A percentile compares a stretch with the other conserved stretches of the same genome.
Evolutionary conservation across 768 basidiomycete species (phyloP).

Genomic region (Naganishia kalamii): DNA sequence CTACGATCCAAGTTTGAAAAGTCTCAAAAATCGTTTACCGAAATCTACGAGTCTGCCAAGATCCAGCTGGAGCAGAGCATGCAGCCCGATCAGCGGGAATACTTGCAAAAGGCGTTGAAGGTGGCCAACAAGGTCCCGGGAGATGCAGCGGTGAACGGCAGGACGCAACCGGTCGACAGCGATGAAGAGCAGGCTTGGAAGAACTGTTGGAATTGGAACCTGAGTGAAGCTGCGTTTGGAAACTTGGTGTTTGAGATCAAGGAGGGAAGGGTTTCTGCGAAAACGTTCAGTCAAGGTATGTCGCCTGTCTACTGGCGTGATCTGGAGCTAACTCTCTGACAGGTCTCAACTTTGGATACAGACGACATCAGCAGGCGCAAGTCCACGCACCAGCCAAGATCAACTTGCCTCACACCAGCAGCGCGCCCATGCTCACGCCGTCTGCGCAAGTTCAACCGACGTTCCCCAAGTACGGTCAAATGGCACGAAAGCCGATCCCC

Average conservation of each 20-base stretch:
- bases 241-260: constrained; percentile 79
- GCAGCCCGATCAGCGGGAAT: constrained; percentile 64
- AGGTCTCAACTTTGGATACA: constrained; percentile 97
- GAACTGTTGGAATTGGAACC: constrained; percentile 98
- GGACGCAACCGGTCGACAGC: constrained; percentile 48
- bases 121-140: constrained; percentile 74
- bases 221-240: constrained; percentile 88
- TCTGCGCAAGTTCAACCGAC: constrained; percentile 2
- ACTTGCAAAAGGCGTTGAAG: constrained; percentile 80
- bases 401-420: constrained; percentile 5
- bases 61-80: constrained; percentile 62
- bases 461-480: constrained; percentile 10
- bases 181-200: constrained; percentile 91
- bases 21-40: constrained; percentile 76
- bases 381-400: constrained; percentile 9
- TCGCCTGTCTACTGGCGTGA: neutral
- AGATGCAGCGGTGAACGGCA: neutral
- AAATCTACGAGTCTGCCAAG: constrained; percentile 93
- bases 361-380: constrained; percentile 49
- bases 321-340: neutral
- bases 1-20: constrained; percentile 71
- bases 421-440: constrained; percentile 8
- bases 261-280: constrained; percentile 84
- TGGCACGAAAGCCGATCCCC: constrained; percentile 11
- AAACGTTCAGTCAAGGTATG: constrained; percentile 84